Conservation (phyloP, 306 rosid genomes). For the Hippophae rhamnoides region DNA sequence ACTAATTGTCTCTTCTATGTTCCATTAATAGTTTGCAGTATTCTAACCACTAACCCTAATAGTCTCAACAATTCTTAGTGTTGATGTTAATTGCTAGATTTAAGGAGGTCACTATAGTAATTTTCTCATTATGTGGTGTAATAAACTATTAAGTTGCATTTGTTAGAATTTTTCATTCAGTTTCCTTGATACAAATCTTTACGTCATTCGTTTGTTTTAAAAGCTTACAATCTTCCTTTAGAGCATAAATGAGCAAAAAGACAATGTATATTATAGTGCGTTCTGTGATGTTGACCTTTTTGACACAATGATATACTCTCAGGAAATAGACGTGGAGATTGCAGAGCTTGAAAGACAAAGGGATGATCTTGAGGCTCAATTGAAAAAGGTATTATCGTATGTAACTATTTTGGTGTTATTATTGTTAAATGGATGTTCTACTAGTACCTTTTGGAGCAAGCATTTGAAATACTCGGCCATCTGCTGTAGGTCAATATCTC, state of each 20-base stretch:
- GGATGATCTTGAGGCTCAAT: conserved; percentile 80
- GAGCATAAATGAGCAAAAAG: background rate
- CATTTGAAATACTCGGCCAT: conserved; percentile 10
- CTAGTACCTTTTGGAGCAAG: too few relatives aligned
- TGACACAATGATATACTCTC: conserved; percentile 23
- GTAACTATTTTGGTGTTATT: too few relatives aligned
- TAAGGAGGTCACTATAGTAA: too few relatives aligned
- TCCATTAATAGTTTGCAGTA: too few relatives aligned
- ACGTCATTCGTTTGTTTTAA: too few relatives aligned
- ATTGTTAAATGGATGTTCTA: too few relatives aligned
- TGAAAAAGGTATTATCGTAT: conserved; percentile 51
- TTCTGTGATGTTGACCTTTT: conserved; percentile 12
- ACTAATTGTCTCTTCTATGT: too few relatives aligned
- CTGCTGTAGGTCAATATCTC: conserved; percentile 63
- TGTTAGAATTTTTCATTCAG: background rate
- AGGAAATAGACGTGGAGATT: conserved; percentile 72
- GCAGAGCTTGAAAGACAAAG: conserved; percentile 70
- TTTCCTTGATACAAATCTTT: background rate
- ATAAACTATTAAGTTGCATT: too few relatives aligned
- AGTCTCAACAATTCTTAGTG: too few relatives aligned
- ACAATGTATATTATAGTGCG: conserved; percentile 1
- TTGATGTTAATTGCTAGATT: too few relatives aligned
- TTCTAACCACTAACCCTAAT: too few relatives aligned
- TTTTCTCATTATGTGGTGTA: too few relatives aligned
- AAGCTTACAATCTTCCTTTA: background rate